phyloP scores from a whole-genome alignment of 2,329 filamentous ascomycete genomes.

The Akanthomyces muscarius region DNA sequence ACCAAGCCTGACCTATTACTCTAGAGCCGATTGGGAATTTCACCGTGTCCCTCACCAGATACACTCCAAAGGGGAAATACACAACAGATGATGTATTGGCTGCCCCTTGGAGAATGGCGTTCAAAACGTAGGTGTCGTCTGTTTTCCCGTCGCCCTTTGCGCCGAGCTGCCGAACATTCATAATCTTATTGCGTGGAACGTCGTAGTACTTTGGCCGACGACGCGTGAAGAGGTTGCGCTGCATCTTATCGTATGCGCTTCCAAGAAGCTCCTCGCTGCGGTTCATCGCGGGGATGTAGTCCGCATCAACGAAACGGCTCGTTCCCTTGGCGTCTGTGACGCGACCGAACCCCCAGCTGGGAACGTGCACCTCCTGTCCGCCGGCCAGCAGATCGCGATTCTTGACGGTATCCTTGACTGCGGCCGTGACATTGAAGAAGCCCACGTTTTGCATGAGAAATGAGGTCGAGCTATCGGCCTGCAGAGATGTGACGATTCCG shows the following conservation, averaged over 20 bases:
- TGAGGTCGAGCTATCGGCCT: not conserved
- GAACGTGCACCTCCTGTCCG: constrained; percentile 8
- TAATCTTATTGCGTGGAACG: not conserved
- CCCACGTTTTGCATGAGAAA: not conserved
- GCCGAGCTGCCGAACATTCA: not conserved
- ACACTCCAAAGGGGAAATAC: constrained; percentile 37
- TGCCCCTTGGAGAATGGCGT: not conserved
- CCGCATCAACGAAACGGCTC: not conserved
- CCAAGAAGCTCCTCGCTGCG: not conserved
- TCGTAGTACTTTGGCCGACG: not conserved
- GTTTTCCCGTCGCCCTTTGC: not conserved
- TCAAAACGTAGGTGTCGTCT: not conserved
- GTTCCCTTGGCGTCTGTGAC: not conserved
- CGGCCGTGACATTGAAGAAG: not conserved
- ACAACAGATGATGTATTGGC: constrained; percentile 24
- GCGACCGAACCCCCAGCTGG: not conserved
- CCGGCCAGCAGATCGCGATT: constrained; percentile 19
- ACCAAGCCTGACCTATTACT: constrained; percentile 45
- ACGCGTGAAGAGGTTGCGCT: not conserved
- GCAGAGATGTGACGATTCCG: not conserved
- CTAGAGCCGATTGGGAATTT: constrained; percentile 40
- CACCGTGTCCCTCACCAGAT: constrained; percentile 43
- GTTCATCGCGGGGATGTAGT: not conserved
- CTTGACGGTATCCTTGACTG: not conserved
- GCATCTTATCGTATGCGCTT: not conserved